Conservation (phyloP, 1,139 yeast species). For the Tardiomyces depauwii region DNA sequence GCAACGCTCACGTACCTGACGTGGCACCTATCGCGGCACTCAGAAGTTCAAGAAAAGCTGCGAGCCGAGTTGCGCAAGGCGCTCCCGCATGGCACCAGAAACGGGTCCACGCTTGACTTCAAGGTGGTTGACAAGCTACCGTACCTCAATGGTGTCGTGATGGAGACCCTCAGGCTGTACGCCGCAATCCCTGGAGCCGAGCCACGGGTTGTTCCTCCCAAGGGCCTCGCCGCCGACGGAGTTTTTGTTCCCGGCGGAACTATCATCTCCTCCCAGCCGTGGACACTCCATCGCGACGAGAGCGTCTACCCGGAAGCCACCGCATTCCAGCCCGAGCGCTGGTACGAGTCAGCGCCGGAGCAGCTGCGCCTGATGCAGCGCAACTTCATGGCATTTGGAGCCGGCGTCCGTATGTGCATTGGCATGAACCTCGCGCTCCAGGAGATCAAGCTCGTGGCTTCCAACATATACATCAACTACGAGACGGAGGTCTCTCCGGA, state of each 20-base stretch:
- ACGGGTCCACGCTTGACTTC: conserved; percentile 9
- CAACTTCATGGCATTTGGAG: conserved; percentile 59
- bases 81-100: conserved; percentile 9
- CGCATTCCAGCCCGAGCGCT: conserved; percentile 47
- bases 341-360: conserved; percentile 36
- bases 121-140: conserved; percentile 39
- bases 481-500: conserved; percentile 21
- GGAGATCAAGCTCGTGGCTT: conserved; percentile 51
- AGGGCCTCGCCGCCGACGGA: conserved; percentile 17
- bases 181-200: conserved; percentile 70
- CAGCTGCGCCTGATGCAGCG: conserved; percentile 38
- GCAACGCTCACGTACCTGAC: conserved; percentile 49
- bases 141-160: conserved; percentile 44
- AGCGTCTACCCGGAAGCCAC: conserved; percentile 41
- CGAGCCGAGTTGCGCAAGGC: conserved; percentile 30
- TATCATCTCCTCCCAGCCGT: conserved; percentile 53
- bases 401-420: conserved; percentile 65
- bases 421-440: conserved; percentile 60
- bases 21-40: conserved; percentile 45
- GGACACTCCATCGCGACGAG: conserved; percentile 46
- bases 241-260: conserved; percentile 41
- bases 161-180: conserved; percentile 51
- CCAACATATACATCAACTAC: conserved; percentile 43
- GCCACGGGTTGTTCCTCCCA: conserved; percentile 41
- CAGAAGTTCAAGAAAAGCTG: conserved; percentile 35